Percentiles rank a stretch among this genome's conserved stretches.
These are phyloP conservation scores for Cercospora berteroae DNA, from an alignment of 2,329 filamentous ascomycete genomes.

Conservation along the genomic window DNA sequence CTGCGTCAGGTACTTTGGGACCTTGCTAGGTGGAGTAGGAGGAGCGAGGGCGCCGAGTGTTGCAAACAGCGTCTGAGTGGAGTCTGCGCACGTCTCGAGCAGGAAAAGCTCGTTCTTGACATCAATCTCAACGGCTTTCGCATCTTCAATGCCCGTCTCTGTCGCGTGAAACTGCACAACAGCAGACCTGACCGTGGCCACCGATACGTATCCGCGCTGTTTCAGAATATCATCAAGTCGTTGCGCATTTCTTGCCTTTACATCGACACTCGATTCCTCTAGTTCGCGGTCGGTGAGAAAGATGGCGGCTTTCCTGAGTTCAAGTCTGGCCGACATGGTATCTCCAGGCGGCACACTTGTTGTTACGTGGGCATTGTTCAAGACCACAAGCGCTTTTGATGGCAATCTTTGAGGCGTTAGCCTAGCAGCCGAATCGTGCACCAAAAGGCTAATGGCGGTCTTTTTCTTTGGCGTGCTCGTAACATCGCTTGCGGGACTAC, in stretches of 20 bases:
- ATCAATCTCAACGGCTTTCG: conserved; percentile 73
- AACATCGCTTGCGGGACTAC: conserved; percentile 26
- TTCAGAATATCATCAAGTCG: conserved; percentile 49
- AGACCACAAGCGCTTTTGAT: conserved; percentile 74
- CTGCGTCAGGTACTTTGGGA: conserved; percentile 81
- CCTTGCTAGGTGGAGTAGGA: conserved; percentile 76
- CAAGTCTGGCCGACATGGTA: conserved; percentile 61
- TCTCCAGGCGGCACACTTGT: conserved; percentile 65
- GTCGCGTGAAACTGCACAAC: conserved; percentile 63
- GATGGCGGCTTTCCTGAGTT: conserved; percentile 76
- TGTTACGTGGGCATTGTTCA: conserved; percentile 74
- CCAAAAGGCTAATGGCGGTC: conserved; percentile 67
- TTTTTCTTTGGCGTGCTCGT: conserved; percentile 38
- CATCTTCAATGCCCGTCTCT: conserved; percentile 56
- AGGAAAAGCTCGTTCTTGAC: conserved; percentile 83
- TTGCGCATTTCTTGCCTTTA: conserved; percentile 15
- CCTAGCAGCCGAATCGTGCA: conserved; percentile 79
- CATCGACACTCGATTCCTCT: conserved; percentile 42
- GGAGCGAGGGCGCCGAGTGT: conserved; percentile 78
- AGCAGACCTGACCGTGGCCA: conserved; percentile 84
- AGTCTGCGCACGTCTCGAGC: conserved; percentile 93
- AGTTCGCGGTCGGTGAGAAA: conserved; percentile 74
- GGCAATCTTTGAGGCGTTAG: conserved; percentile 74
- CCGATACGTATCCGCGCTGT: conserved; percentile 73
- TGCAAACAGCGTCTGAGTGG: conserved; percentile 83